Evolutionary conservation across 2,329 filamentous ascomycete genomes (phyloP).

Genomic region (Paracoccidioides lutzii): DNA sequence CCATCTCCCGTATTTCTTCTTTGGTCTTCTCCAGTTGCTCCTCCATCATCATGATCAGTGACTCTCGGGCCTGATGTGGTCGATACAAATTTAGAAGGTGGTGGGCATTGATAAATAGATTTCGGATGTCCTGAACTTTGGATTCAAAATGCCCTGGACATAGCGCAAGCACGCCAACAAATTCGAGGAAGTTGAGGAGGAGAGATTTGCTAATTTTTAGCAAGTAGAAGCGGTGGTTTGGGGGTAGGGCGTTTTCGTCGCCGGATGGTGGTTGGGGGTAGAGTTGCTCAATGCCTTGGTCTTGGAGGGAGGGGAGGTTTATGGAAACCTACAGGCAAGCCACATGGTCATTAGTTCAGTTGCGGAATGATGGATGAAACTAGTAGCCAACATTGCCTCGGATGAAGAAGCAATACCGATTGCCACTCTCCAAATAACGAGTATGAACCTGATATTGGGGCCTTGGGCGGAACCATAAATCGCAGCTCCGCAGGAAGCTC

Average conservation of each 20-base stretch:
- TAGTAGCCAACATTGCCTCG: conserved; percentile 2
- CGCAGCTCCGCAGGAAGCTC: conserved; percentile 58
- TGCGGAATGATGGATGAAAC: conserved; percentile 7
- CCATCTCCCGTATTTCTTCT: conserved; percentile 66
- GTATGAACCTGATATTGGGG: conserved; percentile 59
- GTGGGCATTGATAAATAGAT: conserved; percentile 80
- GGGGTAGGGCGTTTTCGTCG: conserved; percentile 43
- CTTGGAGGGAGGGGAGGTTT: conserved; percentile 52
- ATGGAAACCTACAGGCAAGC: conserved; percentile 37
- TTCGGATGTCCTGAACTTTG: conserved; percentile 67
- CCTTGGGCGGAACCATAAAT: conserved; percentile 67
- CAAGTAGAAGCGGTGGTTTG: conserved; percentile 47
- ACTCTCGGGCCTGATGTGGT: conserved; percentile 83
- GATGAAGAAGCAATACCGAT: conserved; percentile 29
- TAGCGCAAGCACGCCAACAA: conserved; percentile 58
- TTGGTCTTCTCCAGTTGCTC: conserved; percentile 61
- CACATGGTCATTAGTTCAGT: background rate
- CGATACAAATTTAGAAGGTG: conserved; percentile 89
- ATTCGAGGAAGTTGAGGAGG: conserved; percentile 76
- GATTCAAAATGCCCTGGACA: conserved; percentile 53
- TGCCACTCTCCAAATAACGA: conserved; percentile 59
- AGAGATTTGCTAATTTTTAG: conserved; percentile 72
- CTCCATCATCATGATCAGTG: conserved; percentile 76
- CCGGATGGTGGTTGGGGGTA: conserved; percentile 40
- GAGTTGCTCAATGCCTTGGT: conserved; percentile 59